These are phyloP conservation scores for Fusarium staphyleae DNA, from an alignment of 2,329 filamentous ascomycete genomes.

Conservation along the genomic window DNA sequence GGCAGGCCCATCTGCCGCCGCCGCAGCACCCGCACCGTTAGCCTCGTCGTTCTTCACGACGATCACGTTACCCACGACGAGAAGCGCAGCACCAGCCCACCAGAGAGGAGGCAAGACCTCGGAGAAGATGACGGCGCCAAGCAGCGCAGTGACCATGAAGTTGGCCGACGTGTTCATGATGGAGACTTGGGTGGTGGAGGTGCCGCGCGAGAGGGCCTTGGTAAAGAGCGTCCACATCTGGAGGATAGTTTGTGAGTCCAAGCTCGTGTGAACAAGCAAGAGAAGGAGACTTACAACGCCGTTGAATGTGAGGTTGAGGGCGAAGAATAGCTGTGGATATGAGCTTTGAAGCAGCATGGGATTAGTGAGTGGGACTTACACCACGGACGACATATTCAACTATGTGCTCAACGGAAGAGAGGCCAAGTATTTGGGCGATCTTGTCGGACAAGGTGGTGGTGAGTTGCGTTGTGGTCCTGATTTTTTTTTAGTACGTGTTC, in stretches of 20 bases:
- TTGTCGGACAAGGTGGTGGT: conserved; percentile 56
- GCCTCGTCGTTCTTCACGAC: conserved; percentile 73
- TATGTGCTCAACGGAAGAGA: conserved; percentile 50
- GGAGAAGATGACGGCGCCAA: conserved; percentile 74
- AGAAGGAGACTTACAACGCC: conserved; percentile 60
- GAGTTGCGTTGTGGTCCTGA: conserved; percentile 63
- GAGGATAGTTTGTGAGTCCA: conserved; percentile 3
- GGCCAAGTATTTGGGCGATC: conserved; percentile 54
- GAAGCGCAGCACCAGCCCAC: conserved; percentile 76
- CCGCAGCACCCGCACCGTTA: conserved; percentile 33
- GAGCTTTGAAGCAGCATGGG: conserved; percentile 7
- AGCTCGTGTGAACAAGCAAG: neutral
- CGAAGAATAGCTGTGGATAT: conserved; percentile 70
- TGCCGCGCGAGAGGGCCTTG: conserved; percentile 74
- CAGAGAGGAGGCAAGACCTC: conserved; percentile 76
- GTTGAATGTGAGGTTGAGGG: conserved; percentile 77
- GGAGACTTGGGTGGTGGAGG: conserved; percentile 79
- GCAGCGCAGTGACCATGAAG: conserved; percentile 78
- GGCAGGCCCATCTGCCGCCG: conserved; percentile 37
- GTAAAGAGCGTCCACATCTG: conserved; percentile 87
- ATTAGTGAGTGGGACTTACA: conserved; percentile 48
- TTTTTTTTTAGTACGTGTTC: conserved; percentile 2
- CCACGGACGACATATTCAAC: conserved; percentile 59
- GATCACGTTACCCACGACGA: conserved; percentile 80
- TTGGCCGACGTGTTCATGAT: conserved; percentile 85